phyloP scores from a whole-genome alignment of 768 basidiomycete species.

The Leucosporidium creatinivorum region DNA sequence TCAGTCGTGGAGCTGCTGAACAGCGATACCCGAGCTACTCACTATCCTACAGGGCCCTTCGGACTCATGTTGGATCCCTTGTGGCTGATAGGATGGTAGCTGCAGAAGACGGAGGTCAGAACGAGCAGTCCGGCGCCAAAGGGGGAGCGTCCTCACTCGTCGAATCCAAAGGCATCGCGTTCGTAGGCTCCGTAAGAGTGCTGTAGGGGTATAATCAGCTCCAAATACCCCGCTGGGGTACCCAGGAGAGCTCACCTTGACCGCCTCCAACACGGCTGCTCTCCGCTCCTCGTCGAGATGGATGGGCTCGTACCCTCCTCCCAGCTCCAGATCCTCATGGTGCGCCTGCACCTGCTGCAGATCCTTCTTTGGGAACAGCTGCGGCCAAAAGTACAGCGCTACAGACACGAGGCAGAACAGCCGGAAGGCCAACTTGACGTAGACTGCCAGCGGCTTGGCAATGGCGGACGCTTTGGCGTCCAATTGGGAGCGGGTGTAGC shows the following conservation, averaged over 20 bases:
- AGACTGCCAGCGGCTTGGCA: no score
- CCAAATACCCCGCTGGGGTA: constrained; percentile 1
- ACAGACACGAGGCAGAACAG: no score
- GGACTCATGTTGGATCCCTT: constrained; percentile 68
- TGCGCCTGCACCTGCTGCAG: background rate
- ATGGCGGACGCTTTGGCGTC: no score
- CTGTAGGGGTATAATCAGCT: constrained; percentile 44
- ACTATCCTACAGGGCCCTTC: constrained; percentile 53
- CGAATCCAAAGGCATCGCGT: constrained; percentile 79
- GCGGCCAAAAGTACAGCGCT: background rate
- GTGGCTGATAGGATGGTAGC: constrained; percentile 76
- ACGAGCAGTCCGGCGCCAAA: background rate
- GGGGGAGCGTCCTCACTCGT: constrained; percentile 44
- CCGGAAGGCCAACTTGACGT: no score
- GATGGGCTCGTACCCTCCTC: constrained; percentile 13
- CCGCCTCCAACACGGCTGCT: constrained; percentile 67
- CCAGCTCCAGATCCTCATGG: background rate
- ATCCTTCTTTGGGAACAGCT: background rate
- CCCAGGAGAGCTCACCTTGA: constrained; percentile 52
- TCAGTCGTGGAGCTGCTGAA: background rate
- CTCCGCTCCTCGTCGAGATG: constrained; percentile 53
- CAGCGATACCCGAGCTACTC: background rate
- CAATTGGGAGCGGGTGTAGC: no score
- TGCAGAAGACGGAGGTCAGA: background rate
- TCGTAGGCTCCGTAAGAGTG: constrained; percentile 83